A percentile compares a stretch with the other conserved stretches of the same genome.
Evolutionary conservation across 2,329 filamentous ascomycete species (phyloP).

Genomic region (Colletotrichum tabaci): DNA sequence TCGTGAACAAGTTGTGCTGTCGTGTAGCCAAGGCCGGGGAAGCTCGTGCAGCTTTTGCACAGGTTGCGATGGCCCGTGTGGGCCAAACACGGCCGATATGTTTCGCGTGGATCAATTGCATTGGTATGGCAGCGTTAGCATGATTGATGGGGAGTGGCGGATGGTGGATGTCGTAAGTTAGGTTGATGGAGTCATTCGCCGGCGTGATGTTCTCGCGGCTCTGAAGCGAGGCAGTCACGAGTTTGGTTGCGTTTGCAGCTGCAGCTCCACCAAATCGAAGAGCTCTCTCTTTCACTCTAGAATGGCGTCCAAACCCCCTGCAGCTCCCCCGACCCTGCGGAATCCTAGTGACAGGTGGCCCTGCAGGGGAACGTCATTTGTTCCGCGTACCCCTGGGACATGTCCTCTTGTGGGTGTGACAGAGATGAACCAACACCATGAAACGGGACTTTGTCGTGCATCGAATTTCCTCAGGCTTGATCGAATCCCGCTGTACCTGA

Average conservation of each 20-base stretch:
- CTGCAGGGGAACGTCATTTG: conserved; percentile 42
- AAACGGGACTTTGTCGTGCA: conserved; percentile 8
- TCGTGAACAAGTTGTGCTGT: conserved; percentile 29
- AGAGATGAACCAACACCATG: conserved; percentile 26
- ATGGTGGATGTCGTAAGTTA: background rate
- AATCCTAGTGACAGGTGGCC: conserved; percentile 24
- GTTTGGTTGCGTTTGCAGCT: conserved; percentile 28
- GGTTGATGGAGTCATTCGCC: conserved; percentile 18
- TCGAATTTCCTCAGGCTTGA: background rate
- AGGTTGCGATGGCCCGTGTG: conserved; percentile 18
- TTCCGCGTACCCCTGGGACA: conserved; percentile 36
- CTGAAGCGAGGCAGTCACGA: background rate
- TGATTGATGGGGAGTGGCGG: conserved; percentile 31
- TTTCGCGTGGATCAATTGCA: conserved; percentile 50
- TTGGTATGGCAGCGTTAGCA: conserved; percentile 44
- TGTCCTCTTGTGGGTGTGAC: conserved; percentile 23
- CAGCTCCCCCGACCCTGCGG: conserved; percentile 33
- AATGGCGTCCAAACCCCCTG: conserved; percentile 36
- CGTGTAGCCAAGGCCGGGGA: conserved; percentile 20
- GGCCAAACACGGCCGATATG: conserved; percentile 44
- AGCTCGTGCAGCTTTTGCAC: conserved; percentile 21
- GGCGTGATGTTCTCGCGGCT: conserved; percentile 21
- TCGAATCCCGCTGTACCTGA: background rate
- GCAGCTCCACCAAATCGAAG: conserved; percentile 36
- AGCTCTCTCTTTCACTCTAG: conserved; percentile 21